Base-by-base conservation (phyloP, 169 alveolate genomes). In the Cryptosporidium ryanae region DNA sequence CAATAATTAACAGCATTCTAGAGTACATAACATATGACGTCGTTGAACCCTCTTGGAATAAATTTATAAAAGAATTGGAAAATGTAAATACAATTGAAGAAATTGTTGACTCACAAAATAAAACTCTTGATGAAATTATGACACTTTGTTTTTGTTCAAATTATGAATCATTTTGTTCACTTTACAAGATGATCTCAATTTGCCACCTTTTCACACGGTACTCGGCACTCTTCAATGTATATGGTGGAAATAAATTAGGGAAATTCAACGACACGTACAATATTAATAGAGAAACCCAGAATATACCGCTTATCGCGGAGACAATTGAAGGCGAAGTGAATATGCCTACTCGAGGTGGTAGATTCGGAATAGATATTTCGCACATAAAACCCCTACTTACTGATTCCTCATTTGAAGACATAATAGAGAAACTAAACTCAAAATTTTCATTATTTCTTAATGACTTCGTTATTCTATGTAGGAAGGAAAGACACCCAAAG, bases 141-240 rank as follows among this genome's bases (percentile, higher is more conserved):
- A 17, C 68, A 25, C 87, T 17, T 17, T 76, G 87, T 76, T 76
- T 76, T 46, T 76, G 43, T 25, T 15, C 27, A 44, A 61, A 68
- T 2, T 18, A 59, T 4, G 87, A 38, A 25, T 18, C 21, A 5
- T 23, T 76, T 27, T n/a, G 48, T 46, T 76, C 76, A 15, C 29
- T 76, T 17, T 76, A 34, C 46, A 76, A 32, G 13, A 55, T 76
- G n/a, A 31, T 76, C 27, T 76, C 87, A 10, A 48, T 76, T 38
- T 76, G 87, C 46, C 76, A 76, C 23, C 21, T 76, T 23, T 76
- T 59, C 29, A 23, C 54, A 46, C 31, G 64, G 46, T 70, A 76
- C 31, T 76, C 87, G 48, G 48, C 25, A 31, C 46, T 76, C 2
- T n/a, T 76, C 7, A 61, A 61, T 59, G 48, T 38, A 18, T 76